phyloP scores from a whole-genome alignment of 352 stramenopile species.

The Phytopythium helicoides region DNA sequence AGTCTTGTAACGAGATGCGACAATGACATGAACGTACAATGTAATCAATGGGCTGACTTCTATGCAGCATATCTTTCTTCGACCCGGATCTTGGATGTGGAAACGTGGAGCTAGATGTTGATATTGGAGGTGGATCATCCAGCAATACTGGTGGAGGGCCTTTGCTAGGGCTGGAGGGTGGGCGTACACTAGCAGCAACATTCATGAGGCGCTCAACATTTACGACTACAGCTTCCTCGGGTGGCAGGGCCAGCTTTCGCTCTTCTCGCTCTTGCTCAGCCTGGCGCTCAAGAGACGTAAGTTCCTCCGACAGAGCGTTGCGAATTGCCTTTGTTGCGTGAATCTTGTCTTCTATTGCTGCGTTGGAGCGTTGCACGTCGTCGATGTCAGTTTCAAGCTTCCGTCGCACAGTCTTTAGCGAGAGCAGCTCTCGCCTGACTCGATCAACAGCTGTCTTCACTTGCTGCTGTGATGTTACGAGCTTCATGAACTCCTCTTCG shows the following conservation, averaged over 20 bases:
- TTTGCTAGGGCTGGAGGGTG: not conserved
- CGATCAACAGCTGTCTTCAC: constrained; percentile 59
- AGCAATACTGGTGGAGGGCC: not conserved
- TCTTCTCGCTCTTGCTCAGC: constrained; percentile 53
- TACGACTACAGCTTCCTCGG: constrained; percentile 60
- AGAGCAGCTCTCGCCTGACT: constrained; percentile 54
- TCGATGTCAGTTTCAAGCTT: constrained; percentile 65
- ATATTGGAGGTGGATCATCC: not conserved
- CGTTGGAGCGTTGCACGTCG: constrained; percentile 39
- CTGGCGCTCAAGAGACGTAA: constrained; percentile 54
- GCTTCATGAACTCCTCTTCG: constrained; percentile 79
- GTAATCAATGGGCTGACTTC: not conserved
- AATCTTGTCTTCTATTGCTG: constrained; percentile 42
- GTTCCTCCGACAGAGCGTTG: constrained; percentile 47
- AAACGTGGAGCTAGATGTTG: not conserved
- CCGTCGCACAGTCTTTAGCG: constrained; percentile 48
- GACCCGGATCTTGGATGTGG: not conserved
- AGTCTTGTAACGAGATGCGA: too few species aligned
- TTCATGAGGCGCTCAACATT: constrained; percentile 61
- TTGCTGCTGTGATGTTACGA: constrained; percentile 61
- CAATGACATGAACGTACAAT: not conserved
- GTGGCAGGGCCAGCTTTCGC: constrained; percentile 53
- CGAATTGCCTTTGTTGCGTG: constrained; percentile 39
- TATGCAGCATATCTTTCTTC: not conserved
- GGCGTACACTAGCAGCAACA: constrained; percentile 9